Base-by-base conservation (phyloP, 1,284 basidiomycete genomes). In the Cryptococcus sp. region DNA sequence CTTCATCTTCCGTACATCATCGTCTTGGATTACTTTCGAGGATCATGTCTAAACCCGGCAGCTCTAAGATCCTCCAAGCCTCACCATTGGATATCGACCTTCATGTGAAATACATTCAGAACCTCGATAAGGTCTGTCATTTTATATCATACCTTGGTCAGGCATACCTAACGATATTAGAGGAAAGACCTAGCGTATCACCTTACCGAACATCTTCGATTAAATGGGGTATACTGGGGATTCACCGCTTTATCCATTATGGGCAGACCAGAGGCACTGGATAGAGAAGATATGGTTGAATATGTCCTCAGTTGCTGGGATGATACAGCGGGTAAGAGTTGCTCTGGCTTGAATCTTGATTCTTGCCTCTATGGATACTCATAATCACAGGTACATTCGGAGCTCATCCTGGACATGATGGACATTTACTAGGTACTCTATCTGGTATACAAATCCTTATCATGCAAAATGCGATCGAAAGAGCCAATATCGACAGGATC, bases 171-270 rank as follows among this genome's bases (percentile, higher is more conserved):
- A 57, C 55, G 15, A 3, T 13, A 31, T 4, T 71, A 92, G 90
- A 87, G 83, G 74, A 86, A 87, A 60, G 90, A 92, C 64, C 81
- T 95, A n/a, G 81, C 84, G 0, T 98, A 97, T 78, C 90, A 98
- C 74, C 81, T 95, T 46, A 96, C 94, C 0, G 83, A 92, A 6
- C 95, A 98, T 76, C 82, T 98, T 6, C 89, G 95, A 7, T 81
- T 98, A 77, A 98, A 98, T 73, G 95, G 93, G 7, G 82, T 98
- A 14, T 98, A 98, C 76, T 99, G 95, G 95, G 95, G 91, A 8
- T 80, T 95, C 32, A 90, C 88, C 0, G 91, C 95, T 0, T 79
- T 96, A 3, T 87, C 83, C 49, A 81, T 93, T 34, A 87, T 98
- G 84, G 83, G 82, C 0, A 83, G 82, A 32, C 80, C 84, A 46